phyloP scores from a whole-genome alignment of 1,139 yeast genomes.

The Spencermartinsiella ligniputridi region DNA sequence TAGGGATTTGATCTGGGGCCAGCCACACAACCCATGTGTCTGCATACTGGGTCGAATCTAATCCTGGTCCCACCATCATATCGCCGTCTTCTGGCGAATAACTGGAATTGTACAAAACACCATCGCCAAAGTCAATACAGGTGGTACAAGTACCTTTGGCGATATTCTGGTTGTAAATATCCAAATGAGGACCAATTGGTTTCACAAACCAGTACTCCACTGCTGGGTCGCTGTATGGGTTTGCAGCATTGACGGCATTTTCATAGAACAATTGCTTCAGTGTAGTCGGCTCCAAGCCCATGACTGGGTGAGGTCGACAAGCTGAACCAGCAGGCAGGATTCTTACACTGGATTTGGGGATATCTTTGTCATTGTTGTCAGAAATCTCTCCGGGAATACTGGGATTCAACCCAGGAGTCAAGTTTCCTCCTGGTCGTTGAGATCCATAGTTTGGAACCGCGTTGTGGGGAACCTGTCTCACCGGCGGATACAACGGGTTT shows the following conservation, averaged over 20 bases:
- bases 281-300: neutral
- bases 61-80: neutral
- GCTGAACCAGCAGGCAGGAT: neutral
- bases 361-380: neutral
- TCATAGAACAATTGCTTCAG: neutral
- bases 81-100: neutral
- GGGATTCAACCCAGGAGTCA: neutral
- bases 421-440: neutral
- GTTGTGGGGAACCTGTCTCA: neutral
- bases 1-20: neutral
- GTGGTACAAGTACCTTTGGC: slow-evolving; percentile 1
- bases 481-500: neutral
- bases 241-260: neutral
- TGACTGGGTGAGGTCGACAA: neutral
- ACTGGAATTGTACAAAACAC: neutral
- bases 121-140: neutral
- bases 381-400: neutral
- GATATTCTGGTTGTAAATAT: neutral
- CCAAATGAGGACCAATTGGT: neutral
- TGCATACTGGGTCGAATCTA: neutral
- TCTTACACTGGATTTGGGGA: neutral
- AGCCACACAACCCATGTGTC: neutral
- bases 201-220: neutral
- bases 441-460: neutral
- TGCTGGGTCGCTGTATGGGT: neutral